phyloP scores from a whole-genome alignment of 306 rosid genomes.

The Cicer chorassanicum region DNA sequence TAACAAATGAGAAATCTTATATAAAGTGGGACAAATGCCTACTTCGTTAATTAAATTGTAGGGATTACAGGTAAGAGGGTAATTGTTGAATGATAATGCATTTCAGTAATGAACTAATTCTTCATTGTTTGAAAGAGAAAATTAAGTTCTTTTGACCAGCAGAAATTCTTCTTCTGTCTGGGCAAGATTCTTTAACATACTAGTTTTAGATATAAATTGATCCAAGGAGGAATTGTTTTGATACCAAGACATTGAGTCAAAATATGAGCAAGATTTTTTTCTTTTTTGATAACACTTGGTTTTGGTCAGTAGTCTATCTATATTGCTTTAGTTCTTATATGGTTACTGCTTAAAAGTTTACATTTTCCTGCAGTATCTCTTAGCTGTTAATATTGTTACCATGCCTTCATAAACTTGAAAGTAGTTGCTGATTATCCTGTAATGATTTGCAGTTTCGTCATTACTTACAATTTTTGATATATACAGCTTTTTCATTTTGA shows the following conservation, averaged over 20 bases:
- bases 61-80: background rate
- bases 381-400: background rate
- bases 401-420: conserved; percentile 26
- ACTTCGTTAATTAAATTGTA: background rate
- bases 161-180: background rate
- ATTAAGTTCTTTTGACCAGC: conserved; percentile 1
- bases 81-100: background rate
- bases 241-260: too few species aligned
- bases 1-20: background rate
- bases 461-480: conserved; percentile 31
- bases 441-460: conserved; percentile 28
- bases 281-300: background rate
- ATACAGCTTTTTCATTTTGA: conserved; percentile 92
- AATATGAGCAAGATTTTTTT: too few species aligned
- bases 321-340: background rate
- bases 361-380: background rate
- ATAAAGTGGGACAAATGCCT: background rate
- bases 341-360: conserved; percentile 20
- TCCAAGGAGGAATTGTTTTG: too few species aligned
- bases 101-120: background rate
- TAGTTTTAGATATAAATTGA: conserved; percentile 3
- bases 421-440: background rate
- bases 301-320: conserved; percentile 12
- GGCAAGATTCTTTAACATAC: background rate
- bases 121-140: conserved; percentile 1